Conservation (phyloP, 2,329 filamentous ascomycete genomes). For the Botrytis fabae region DNA sequence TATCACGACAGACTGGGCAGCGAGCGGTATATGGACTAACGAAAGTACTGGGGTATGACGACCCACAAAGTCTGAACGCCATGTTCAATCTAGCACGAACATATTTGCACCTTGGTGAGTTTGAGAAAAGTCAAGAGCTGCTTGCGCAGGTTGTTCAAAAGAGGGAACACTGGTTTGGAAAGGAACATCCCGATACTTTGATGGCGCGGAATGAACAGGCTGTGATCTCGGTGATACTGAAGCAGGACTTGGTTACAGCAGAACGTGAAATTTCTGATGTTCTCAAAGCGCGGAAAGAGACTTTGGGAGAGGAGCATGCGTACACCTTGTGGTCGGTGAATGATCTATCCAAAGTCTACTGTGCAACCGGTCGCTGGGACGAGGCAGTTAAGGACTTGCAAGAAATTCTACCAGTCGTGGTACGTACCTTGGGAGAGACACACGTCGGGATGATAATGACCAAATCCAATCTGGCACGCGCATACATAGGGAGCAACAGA, state of each 20-base stretch:
- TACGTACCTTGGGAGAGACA: too few species aligned
- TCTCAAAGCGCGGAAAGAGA: background rate
- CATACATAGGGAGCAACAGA: too few species aligned
- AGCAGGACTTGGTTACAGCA: background rate
- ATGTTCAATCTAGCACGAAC: slow-evolving; percentile 40
- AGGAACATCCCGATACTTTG: background rate
- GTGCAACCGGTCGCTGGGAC: slow-evolving; percentile 34
- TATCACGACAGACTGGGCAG: background rate
- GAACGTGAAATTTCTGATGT: background rate
- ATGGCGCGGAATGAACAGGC: background rate
- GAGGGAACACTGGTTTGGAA: background rate
- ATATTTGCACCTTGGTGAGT: slow-evolving; percentile 31
- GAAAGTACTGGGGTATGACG: slow-evolving; percentile 19
- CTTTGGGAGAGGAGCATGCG: slow-evolving; percentile 41
- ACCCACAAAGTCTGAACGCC: slow-evolving; percentile 38
- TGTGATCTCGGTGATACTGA: background rate
- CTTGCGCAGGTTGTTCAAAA: slow-evolving; percentile 23
- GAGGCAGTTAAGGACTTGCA: slow-evolving; percentile 28
- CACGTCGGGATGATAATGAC: too few species aligned
- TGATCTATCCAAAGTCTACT: slow-evolving; percentile 40
- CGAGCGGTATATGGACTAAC: background rate
- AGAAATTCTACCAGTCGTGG: too few species aligned
- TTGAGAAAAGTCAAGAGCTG: slow-evolving; percentile 29
- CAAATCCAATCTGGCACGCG: too few species aligned
- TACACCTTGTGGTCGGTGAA: slow-evolving; percentile 42